Evolutionary conservation across 2,329 filamentous ascomycete genomes (phyloP), one percentile per base, ranked within the genome.

Genomic region (Monosporascus sp.): DNA sequence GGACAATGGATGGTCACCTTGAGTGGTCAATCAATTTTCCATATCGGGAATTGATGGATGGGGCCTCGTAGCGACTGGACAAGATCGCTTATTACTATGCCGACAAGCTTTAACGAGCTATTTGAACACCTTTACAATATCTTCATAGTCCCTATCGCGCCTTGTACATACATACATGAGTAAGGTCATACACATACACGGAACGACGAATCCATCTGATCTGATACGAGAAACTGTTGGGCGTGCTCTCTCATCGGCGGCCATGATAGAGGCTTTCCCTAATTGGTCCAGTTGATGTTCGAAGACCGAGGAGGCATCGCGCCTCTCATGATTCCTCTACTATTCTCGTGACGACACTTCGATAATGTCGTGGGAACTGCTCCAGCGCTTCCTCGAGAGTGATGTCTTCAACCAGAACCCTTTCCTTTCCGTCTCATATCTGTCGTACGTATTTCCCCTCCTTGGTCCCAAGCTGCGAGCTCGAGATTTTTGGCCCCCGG

Each of bases 391-490:
- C 83, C 85, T 94, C 78, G 89, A 93, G 81, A 91, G 88, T 78
- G 89, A 94, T 79, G 88, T 94, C 78, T 94, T 94, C 81, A 93
- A 92, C 78, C 87, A 89, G 75, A 87, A 93, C 74, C 89, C 90
- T 59, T 93, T 91, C 72, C 85, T 94, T 72, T 88, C 89, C 57
- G 89, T 94, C 70, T 90, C 89, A 61, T 94, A 94, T 74, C 84
- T 94, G 68, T 89, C 89, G 89, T 93, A 78, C 82, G 86, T 78
- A 59, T 48, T 37, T 31, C 19, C 50, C 49, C 41, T 44, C 48
- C 55, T 56, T 41, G 41, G 52, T 41, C 54, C 43, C 38, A 20
- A 27, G 19, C 51, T 31, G 48, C 48, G 27, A 24, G 27, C 16
- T 24, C 48, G 35, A 45, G 51, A 48, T 53, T 51, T 59, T 27